Evolutionary conservation across 257 asterid genomes (phyloP), one percentile per base, ranked within the genome.

Genomic region (Plectranthus barbatus): DNA sequence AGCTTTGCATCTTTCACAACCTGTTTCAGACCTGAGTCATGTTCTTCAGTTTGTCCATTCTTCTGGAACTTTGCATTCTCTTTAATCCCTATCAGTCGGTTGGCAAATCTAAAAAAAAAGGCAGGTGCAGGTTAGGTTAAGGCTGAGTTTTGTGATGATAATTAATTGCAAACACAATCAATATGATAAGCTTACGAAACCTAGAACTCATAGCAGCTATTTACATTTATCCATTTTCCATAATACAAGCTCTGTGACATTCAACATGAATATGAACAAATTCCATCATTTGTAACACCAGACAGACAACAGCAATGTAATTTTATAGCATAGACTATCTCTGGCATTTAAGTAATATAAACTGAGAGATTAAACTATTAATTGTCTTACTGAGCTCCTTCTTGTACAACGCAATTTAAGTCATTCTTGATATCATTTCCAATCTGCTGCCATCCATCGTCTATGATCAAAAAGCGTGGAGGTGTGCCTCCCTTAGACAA

Each of bases 401-500:
- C 96, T 78, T 92, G 99, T 15, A 92, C 97, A 59, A 83, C 91
- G 69, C 82, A 82, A 29, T 75, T 74, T 18, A 81, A 9, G 19
- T 75, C 86, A 14, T 79, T 81, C 77, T 90, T 83, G 65, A 53
- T 68, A 46, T 79, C 91, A 51, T 76, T 81, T 24, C 95, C 97
- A 68, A 89, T 92, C 73, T 92, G 99, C 73, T 92, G 99, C 99
- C 99, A 92, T 70, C 99, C 99, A 54, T 92, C 97, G 19, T 89
- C 99, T 74, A 92, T 86, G 73, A 92, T 89, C 61, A 92, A 81
- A 82, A 92, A 92, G 60, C 97, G 94, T 4, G 97, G 91, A 51
- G 88, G 96, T 24, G 95, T 73, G 23, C 90, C 95, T 71, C 99
- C 97, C 64, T 76, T 72, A 7, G 97, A 83, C 77, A 92, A 89